Conservation (phyloP, 202 grass and related monocot species). For the Bolboschoenoplectus hybrid region DNA sequence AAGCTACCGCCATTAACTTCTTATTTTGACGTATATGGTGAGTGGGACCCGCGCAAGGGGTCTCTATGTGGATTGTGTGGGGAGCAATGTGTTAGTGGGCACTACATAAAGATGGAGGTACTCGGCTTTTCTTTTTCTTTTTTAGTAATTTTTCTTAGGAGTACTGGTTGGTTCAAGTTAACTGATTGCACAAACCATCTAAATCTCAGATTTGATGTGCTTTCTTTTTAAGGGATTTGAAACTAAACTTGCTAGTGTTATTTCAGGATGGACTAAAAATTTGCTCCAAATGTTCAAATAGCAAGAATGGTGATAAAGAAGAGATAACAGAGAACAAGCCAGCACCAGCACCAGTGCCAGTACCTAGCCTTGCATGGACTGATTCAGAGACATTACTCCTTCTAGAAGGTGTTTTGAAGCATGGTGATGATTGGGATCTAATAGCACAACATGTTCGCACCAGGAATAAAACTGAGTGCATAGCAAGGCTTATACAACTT, state of each 20-base stretch:
- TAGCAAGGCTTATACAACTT: conserved; percentile 91
- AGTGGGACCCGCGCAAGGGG: conserved; percentile 58
- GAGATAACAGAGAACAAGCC: conserved; percentile 43
- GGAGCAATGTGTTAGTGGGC: conserved; percentile 38
- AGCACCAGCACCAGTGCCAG: neutral
- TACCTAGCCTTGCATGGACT: conserved; percentile 64
- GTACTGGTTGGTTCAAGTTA: neutral
- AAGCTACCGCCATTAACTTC: conserved; percentile 78
- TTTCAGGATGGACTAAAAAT: conserved; percentile 75
- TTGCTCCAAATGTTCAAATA: conserved; percentile 75
- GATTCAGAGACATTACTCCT: conserved; percentile 86
- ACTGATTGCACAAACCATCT: neutral
- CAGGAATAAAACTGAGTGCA: conserved; percentile 90
- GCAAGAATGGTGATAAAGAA: conserved; percentile 44
- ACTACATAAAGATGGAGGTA: conserved; percentile 62
- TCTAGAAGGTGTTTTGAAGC: conserved; percentile 96
- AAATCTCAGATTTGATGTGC: conserved; percentile 16
- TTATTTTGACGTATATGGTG: conserved; percentile 80
- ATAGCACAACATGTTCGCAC: conserved; percentile 91
- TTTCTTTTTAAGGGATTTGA: conserved; percentile 18
- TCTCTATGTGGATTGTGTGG: conserved; percentile 65
- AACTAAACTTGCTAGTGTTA: conserved; percentile 37
- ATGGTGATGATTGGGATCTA: conserved; percentile 98
- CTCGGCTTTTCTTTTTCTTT: conserved; percentile 1
- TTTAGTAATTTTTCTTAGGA: conserved; percentile 6